Conservation (phyloP, 257 asterid species). For the Solanum tarijense region DNA sequence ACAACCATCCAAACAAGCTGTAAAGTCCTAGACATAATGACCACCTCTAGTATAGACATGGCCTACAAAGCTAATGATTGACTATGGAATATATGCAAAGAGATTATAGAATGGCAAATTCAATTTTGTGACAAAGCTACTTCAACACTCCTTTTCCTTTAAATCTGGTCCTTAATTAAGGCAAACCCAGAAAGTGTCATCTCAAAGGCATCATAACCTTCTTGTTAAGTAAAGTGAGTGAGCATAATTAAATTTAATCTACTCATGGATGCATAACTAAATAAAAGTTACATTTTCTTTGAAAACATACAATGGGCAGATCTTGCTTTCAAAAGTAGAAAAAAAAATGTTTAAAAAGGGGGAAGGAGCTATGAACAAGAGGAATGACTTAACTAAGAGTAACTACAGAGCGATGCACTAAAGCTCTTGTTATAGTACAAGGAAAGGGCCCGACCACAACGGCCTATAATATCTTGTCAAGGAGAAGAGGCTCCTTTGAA, state of each 20-base stretch:
- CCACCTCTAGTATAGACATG: not conserved
- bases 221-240: not conserved
- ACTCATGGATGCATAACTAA: not conserved
- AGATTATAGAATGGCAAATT: not conserved
- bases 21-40: not conserved
- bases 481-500: conserved; percentile 62
- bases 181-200: not conserved
- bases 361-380: not conserved
- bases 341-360: not conserved
- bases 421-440: not conserved
- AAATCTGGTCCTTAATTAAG: not conserved
- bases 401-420: not conserved
- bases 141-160: not conserved
- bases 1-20: not conserved
- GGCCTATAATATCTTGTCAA: not conserved
- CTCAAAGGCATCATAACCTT: not conserved
- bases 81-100: not conserved
- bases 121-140: not conserved
- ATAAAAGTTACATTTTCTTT: not conserved
- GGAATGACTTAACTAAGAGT: not conserved
- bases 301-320: not conserved
- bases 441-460: no score
- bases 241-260: not conserved
- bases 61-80: not conserved
- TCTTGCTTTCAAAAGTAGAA: not conserved